A percentile compares a stretch with the other conserved stretches of the same genome.
Evolutionary conservation across 768 basidiomycete genomes (phyloP).

Genomic region (Mycena alexandri): DNA sequence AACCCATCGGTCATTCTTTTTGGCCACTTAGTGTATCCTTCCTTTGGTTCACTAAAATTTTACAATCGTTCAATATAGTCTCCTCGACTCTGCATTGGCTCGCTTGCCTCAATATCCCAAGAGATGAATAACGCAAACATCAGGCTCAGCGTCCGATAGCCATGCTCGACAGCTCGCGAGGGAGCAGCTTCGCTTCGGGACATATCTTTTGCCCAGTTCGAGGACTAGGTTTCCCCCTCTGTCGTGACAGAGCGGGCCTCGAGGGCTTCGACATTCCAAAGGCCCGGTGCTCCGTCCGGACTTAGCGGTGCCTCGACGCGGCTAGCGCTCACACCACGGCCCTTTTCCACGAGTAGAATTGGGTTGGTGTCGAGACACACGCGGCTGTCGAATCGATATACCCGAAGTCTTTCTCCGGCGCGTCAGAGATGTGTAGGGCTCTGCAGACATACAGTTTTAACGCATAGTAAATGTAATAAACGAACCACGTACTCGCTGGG

Average conservation of each 20-base stretch:
- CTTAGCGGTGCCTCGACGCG: constrained; percentile 20
- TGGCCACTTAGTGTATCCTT: no score
- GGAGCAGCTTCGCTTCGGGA: constrained; percentile 26
- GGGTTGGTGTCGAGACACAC: constrained; percentile 19
- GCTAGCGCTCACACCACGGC: constrained; percentile 16
- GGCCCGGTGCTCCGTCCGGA: constrained; percentile 7
- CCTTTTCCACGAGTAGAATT: constrained; percentile 1
- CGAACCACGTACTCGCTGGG: neutral
- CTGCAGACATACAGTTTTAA: neutral
- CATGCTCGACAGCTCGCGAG: constrained; percentile 21
- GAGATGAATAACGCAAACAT: constrained; percentile 14
- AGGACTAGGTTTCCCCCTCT: constrained; percentile 12
- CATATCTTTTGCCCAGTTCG: constrained; percentile 17
- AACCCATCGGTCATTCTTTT: no score
- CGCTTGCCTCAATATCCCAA: constrained; percentile 1
- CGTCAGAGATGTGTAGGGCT: neutral
- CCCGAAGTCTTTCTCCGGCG: neutral
- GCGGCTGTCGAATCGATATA: constrained; percentile 25
- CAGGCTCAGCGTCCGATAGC: constrained; percentile 14
- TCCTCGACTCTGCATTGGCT: no score
- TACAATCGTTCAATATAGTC: neutral
- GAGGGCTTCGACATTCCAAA: constrained; percentile 21
- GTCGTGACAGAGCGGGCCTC: constrained; percentile 15
- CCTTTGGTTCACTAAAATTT: neutral
- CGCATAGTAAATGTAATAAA: neutral